Evolutionary conservation across 768 basidiomycete genomes (phyloP).

Genomic region (Neoboletus subvelutipes): DNA sequence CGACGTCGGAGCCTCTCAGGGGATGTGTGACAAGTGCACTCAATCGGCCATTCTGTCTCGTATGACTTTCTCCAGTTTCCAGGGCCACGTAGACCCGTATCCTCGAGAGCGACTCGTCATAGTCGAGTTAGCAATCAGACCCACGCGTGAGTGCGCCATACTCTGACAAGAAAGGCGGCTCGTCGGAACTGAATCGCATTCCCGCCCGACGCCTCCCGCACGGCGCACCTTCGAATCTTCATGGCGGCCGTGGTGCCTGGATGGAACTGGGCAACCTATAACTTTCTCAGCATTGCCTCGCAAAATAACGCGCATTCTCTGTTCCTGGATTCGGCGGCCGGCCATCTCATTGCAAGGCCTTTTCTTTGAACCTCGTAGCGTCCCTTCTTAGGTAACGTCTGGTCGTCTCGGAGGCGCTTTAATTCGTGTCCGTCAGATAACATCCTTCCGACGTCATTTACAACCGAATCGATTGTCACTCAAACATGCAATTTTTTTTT

Average conservation of each 20-base stretch:
- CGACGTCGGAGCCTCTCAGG: constrained; percentile 12
- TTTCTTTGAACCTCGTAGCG: background rate
- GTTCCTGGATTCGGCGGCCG: background rate
- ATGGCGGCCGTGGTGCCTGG: background rate
- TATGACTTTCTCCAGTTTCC: background rate
- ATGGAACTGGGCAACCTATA: too few relatives aligned
- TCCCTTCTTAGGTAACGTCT: background rate
- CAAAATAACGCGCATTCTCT: background rate
- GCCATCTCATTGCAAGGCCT: background rate
- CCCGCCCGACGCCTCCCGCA: too few relatives aligned
- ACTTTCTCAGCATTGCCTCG: background rate
- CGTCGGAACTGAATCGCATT: background rate
- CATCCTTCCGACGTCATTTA: background rate
- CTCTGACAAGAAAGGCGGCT: background rate
- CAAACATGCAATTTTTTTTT: background rate
- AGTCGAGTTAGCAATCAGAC: background rate
- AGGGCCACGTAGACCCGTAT: background rate
- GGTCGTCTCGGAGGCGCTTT: background rate
- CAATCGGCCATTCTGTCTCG: background rate
- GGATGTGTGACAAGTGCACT: constrained; percentile 5
- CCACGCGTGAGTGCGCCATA: background rate
- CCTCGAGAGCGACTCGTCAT: background rate
- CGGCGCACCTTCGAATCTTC: too few relatives aligned
- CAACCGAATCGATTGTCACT: background rate
- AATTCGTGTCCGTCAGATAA: background rate